Evolutionary conservation across 2,329 filamentous ascomycete species (phyloP), one percentile per base, ranked within the genome.

Genomic region (Cladosporium austrohemisphaericum): DNA sequence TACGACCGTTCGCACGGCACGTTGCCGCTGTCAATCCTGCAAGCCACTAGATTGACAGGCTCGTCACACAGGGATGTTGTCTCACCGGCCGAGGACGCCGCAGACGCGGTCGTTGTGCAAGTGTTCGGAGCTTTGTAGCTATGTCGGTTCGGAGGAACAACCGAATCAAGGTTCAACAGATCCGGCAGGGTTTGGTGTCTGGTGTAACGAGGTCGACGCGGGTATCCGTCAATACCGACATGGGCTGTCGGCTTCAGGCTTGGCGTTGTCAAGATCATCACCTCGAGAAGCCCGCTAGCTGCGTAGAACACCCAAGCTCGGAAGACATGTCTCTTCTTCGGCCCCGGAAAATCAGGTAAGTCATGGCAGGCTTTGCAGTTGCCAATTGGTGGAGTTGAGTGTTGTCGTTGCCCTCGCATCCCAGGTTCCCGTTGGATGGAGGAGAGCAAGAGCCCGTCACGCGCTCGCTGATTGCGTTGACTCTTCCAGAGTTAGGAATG

Each of bases 21-120:
- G 47, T 41, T 50, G 28, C 47, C 47, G 47, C 47, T 50, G 47
- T 50, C 47, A 50, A 41, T 29, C 23, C 31, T 47, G 14, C 47
- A 36, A 50, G 37, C 47, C 47, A 50, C 47, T 47, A 25, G 32
- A 47, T 47, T 47, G 44, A 47, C 44, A 47, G 35, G 44, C 35
- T 28, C 23, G 44, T 47, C 25, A 22, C 33, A 47, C 44, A 16
- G 44, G 25, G n/a, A n/a, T 14, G 11, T 16, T 18, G 32, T 47
- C 25, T 11, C 25, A 29, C 25, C 32, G 25, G 43, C 33, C 23
- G 44, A 26, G 33, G 29, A 45, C 22, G 44, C 44, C 11, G 9
- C 33, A 38, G 23, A 31, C 25, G 23, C 33, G 44, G 25, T 29
- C 32, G 32, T 47, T n/a, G 33, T 23, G 26, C 41, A 38, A 10